phyloP scores from a whole-genome alignment of 805 yeast genomes.

The Spathaspora arborariae region DNA sequence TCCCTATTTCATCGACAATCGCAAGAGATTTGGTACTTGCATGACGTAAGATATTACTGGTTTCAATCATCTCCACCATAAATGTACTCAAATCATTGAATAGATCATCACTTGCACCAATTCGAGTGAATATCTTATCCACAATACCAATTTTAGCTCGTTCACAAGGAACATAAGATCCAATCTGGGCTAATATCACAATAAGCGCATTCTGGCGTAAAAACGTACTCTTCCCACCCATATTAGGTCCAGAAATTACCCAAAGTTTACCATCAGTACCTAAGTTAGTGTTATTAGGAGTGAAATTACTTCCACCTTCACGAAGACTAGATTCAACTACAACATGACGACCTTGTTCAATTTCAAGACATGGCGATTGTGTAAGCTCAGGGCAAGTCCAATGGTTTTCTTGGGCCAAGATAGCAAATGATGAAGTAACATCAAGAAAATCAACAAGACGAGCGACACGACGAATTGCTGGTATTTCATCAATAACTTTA shows the following conservation, averaged over 20 bases:
- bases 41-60: slow-evolving; percentile 51
- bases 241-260: slow-evolving; percentile 80
- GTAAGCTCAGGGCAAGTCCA: slow-evolving; percentile 65
- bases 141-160: slow-evolving; percentile 60
- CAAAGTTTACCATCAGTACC: slow-evolving; percentile 26
- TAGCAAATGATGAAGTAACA: slow-evolving; percentile 67
- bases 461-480: slow-evolving; percentile 48
- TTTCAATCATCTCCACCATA: slow-evolving; percentile 76
- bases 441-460: slow-evolving; percentile 64
- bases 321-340: slow-evolving; percentile 78
- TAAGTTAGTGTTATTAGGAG: slow-evolving; percentile 35
- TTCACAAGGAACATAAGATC: slow-evolving; percentile 69
- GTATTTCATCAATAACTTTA: slow-evolving; percentile 41
- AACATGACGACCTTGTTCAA: slow-evolving; percentile 72
- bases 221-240: slow-evolving; percentile 85
- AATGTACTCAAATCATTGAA: slow-evolving; percentile 78
- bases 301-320: slow-evolving; percentile 44
- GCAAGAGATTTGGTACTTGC: slow-evolving; percentile 61
- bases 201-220: slow-evolving; percentile 72
- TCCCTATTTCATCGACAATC: slow-evolving; percentile 71
- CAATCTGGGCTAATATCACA: slow-evolving; percentile 70
- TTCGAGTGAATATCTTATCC: slow-evolving; percentile 75
- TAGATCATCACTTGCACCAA: slow-evolving; percentile 83
- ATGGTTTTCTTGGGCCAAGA: slow-evolving; percentile 62
- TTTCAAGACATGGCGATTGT: slow-evolving; percentile 42